Evolutionary conservation across 768 basidiomycete species (phyloP).

Genomic region (Pleurotus platypus): DNA sequence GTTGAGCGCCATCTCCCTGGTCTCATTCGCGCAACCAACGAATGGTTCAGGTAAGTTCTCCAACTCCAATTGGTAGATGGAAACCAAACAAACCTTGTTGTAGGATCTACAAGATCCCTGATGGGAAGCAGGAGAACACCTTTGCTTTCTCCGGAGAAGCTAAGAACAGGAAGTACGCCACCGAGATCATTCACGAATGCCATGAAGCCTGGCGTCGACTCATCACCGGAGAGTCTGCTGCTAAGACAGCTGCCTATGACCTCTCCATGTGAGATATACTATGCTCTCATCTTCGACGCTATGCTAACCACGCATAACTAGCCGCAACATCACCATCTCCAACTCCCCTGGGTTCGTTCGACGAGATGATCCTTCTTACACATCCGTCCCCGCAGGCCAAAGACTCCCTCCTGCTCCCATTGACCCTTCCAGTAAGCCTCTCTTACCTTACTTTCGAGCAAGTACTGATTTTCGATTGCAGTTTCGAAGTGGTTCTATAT

Average conservation of each 20-base stretch:
- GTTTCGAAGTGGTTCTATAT: conserved; percentile 96
- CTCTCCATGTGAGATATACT: conserved; percentile 74
- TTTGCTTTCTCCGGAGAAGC: conserved; percentile 99
- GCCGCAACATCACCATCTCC: conserved; percentile 73
- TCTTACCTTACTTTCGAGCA: conserved; percentile 8
- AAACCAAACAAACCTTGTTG: not conserved
- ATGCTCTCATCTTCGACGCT: too few relatives aligned
- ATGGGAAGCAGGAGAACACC: conserved; percentile 94
- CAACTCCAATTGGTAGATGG: not conserved
- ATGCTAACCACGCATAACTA: too few relatives aligned
- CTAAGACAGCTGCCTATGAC: conserved; percentile 70
- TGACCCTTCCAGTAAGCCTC: conserved; percentile 78
- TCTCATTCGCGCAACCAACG: conserved; percentile 93
- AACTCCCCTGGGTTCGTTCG: conserved; percentile 70
- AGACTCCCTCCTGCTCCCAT: conserved; percentile 83
- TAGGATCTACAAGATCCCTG: conserved; percentile 95
- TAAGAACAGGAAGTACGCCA: conserved; percentile 99
- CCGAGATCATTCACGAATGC: conserved; percentile 98
- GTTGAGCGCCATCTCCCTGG: conserved; percentile 98
- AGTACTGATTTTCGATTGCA: conserved; percentile 20
- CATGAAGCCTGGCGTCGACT: conserved; percentile 98
- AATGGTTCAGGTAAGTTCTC: conserved; percentile 86
- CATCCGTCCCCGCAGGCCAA: conserved; percentile 70
- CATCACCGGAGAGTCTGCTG: conserved; percentile 72
- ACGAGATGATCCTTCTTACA: conserved; percentile 61